These are phyloP conservation scores for Phaeosphaeria sp. DNA, from an alignment of 2,329 filamentous ascomycete species.

Conservation along the genomic window DNA sequence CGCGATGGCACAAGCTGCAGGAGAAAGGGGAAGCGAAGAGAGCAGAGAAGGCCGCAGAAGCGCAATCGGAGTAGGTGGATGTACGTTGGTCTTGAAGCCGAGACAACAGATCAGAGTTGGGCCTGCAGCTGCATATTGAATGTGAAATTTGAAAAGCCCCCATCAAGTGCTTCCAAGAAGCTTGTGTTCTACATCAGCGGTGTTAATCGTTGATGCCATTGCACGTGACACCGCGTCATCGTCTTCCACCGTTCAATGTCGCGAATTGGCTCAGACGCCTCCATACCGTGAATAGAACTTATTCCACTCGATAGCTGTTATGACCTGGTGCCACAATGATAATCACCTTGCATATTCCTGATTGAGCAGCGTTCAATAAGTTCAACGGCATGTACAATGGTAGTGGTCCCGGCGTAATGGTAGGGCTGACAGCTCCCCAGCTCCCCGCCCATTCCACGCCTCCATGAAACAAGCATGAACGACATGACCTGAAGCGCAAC, in stretches of 20 bases:
- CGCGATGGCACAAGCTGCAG: neutral
- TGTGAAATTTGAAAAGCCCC: no score
- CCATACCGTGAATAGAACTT: neutral
- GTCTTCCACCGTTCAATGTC: neutral
- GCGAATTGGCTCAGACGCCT: neutral
- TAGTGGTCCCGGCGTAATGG: neutral
- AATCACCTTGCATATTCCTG: neutral
- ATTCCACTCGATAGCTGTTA: neutral
- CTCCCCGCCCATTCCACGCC: slow-evolving; percentile 4
- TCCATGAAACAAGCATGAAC: slow-evolving; percentile 11
- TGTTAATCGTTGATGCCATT: neutral
- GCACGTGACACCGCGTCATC: neutral
- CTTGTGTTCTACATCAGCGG: no score
- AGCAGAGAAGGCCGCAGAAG: neutral
- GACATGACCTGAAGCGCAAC: slow-evolving; percentile 4
- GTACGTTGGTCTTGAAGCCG: neutral
- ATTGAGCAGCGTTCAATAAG: neutral
- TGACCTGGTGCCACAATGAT: neutral
- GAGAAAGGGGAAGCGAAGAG: neutral
- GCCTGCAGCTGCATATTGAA: no score
- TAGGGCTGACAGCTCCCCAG: neutral
- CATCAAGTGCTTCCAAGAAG: no score
- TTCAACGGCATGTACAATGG: neutral
- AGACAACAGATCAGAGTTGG: neutral
- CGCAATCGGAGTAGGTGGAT: neutral